Conservation (phyloP, 192 early-diverging fungal species). For the Dispira parvispora region DNA sequence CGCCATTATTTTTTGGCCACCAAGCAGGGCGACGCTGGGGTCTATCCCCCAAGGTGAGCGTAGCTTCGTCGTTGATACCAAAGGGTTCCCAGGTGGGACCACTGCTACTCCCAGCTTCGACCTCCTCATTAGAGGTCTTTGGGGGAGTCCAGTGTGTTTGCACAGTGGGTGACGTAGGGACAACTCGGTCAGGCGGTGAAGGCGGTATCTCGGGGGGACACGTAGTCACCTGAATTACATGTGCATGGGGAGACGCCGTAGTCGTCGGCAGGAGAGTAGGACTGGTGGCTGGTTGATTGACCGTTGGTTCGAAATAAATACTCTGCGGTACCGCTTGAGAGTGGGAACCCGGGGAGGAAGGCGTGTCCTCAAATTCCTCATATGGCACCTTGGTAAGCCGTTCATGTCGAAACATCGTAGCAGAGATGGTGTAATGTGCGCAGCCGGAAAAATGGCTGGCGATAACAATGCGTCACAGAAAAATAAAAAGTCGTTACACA, state of each 20-base stretch:
- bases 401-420: no score
- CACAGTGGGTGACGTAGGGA: not conserved
- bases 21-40: not conserved
- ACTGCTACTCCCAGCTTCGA: not conserved
- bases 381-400: no score
- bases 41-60: not conserved
- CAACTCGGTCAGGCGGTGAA: not conserved
- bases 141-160: not conserved
- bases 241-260: not conserved
- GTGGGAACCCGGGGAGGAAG: no score
- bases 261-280: not conserved
- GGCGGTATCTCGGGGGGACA: not conserved
- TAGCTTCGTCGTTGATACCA: not conserved
- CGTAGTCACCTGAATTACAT: not conserved
- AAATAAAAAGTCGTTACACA: no score
- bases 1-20: not conserved
- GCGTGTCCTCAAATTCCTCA: no score
- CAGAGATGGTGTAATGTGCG: no score
- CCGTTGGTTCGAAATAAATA: no score
- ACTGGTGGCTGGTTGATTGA: not conserved
- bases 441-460: no score
- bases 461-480: no score
- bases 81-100: constrained; percentile 1
- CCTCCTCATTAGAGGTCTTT: not conserved
- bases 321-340: no score